Percentiles rank a stretch among this genome's conserved stretches.
These are phyloP conservation scores for Trametes elegans DNA, from an alignment of 768 basidiomycete species.

Conservation along the genomic window DNA sequence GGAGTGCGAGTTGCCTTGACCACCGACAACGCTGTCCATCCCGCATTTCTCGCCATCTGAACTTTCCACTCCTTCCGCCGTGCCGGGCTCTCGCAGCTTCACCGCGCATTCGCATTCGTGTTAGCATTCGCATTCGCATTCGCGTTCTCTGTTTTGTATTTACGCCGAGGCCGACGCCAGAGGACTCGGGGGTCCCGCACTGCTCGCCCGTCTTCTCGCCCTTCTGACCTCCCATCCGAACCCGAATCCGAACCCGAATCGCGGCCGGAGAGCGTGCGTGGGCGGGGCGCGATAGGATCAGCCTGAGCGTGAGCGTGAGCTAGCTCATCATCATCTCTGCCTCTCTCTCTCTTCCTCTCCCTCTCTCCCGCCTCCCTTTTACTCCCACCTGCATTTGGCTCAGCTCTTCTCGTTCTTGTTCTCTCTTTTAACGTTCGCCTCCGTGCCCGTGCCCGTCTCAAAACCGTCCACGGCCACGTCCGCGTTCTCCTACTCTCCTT, in stretches of 20 bases:
- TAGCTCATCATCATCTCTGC: constrained; percentile 23
- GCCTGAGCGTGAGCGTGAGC: not conserved
- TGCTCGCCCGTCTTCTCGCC: constrained; percentile 1
- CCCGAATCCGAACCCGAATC: not conserved
- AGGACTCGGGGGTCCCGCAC: constrained; percentile 12
- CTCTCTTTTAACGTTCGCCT: too few species aligned
- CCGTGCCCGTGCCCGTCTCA: too few species aligned
- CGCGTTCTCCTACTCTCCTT: constrained; percentile 11
- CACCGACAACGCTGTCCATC: constrained; percentile 39
- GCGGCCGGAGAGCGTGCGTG: not conserved
- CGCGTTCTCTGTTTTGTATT: constrained; percentile 11
- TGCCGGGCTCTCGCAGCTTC: not conserved
- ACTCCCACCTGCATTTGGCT: too few species aligned
- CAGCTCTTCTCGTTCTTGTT: too few species aligned
- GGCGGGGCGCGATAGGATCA: constrained; percentile 14
- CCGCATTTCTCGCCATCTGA: constrained; percentile 23
- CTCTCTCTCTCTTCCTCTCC: constrained; percentile 12
- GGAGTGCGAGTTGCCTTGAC: constrained; percentile 51
- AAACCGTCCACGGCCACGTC: too few species aligned
- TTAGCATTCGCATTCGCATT: too few species aligned
- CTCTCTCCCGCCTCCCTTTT: too few species aligned
- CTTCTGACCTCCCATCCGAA: too few species aligned
- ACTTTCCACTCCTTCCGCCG: constrained; percentile 20
- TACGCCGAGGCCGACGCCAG: constrained; percentile 4
- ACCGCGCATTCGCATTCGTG: too few species aligned